phyloP scores from a whole-genome alignment of 1,284 basidiomycete species.

The Rhizoctonia solani region DNA sequence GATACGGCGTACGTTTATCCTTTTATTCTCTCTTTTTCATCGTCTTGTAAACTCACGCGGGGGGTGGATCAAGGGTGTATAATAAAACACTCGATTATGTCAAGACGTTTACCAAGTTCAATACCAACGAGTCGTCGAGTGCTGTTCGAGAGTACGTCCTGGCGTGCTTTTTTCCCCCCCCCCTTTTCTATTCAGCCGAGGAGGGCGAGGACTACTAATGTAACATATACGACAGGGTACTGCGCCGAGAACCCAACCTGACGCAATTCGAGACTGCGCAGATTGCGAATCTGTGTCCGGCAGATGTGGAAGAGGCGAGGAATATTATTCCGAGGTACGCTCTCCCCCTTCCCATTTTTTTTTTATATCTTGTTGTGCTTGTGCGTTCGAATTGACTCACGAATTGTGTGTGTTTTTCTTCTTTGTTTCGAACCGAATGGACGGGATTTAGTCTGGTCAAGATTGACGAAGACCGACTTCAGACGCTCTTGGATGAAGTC shows the following conservation, averaged over 20 bases:
- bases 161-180: conserved; percentile 4
- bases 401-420: too few relatives aligned
- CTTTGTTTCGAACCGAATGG: too few relatives aligned
- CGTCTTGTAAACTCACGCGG: too few relatives aligned
- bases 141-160: conserved; percentile 88
- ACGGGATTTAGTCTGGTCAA: conserved; percentile 66
- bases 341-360: neutral
- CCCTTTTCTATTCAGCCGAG: too few relatives aligned
- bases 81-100: conserved; percentile 93
- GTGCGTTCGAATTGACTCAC: too few relatives aligned
- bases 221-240: conserved; percentile 64
- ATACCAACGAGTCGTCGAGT: conserved; percentile 81
- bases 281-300: conserved; percentile 87
- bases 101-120: conserved; percentile 87
- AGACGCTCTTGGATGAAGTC: conserved; percentile 81
- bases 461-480: conserved; percentile 83
- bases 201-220: too few relatives aligned
- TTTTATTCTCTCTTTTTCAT: neutral
- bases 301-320: conserved; percentile 87
- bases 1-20: conserved; percentile 69
- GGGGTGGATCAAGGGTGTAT: conserved; percentile 88
- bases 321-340: conserved; percentile 83
- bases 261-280: conserved; percentile 93
- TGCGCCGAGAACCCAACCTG: conserved; percentile 72
- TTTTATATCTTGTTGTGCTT: too few relatives aligned